Base-by-base conservation (phyloP, 2,329 filamentous ascomycete genomes). In the Claviceps cyperi region DNA sequence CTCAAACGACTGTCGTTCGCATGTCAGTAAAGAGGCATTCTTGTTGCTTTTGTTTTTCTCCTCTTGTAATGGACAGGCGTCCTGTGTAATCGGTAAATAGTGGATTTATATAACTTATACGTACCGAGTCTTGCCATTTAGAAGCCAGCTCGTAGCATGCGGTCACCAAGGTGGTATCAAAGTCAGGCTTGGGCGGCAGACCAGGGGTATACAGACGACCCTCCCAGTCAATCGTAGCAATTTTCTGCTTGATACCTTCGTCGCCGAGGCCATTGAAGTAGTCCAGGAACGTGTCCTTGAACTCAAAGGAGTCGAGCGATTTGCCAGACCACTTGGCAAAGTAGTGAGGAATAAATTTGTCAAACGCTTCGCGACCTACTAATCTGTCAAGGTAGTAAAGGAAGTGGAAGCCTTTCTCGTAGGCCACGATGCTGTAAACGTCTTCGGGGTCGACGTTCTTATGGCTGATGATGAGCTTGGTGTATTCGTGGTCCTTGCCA, bases 381-480 rank as follows among this genome's bases (percentile, higher is more conserved):
- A 95, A 72, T 45, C 83, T 84, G 60, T 98, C 92, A 14, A 98
- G 80, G 59, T 90, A 83, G 66, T 89, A 96, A 44, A 98, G 74
- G 66, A 97, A 94, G 62, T 86, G 86, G 68, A 95, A 97, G 3
- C 91, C 91, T 69, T 98, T 97, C 64, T 97, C 91, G 60, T 98
- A 98, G 0, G 92, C 89, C 36, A 97, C 75, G 24, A 80, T 85
- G 57, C 86, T 94, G 70, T 97, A 98, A 1, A 91, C 86, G 65
- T 98, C 92, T 64, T 97, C 92, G 0, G 92, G 92, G 59, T 97
- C 91, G 57, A 92, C 83, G 51, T 87, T 88, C 62, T 91, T 86
- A 55, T 97, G 82, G 63, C 87, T 82, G 53, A 90, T 78, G 56
- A 95, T 81, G 49, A 98, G 76, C 65, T 94, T 94, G 7, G 92